These are phyloP conservation scores for Saccharum officinarum DNA, from an alignment of 176 grass and related monocot species.

Conservation along the genomic window DNA sequence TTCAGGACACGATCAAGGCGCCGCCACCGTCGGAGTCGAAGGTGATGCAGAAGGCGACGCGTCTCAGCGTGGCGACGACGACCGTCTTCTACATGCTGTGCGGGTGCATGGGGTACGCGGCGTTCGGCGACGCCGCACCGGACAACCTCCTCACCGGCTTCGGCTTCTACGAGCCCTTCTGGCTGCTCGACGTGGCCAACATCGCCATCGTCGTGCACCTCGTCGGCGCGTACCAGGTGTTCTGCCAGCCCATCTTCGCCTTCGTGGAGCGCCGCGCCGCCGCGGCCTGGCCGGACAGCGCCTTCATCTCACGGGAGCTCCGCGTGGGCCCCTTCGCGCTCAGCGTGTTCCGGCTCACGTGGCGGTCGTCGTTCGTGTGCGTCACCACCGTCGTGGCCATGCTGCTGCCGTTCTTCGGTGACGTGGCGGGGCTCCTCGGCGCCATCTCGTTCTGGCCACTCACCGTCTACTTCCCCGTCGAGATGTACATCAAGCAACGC, in stretches of 20 bases:
- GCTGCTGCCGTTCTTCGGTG: constrained; percentile 87
- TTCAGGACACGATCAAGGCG: constrained; percentile 58
- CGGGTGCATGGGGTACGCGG: constrained; percentile 82
- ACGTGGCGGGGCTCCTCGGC: constrained; percentile 73
- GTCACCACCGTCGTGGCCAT: constrained; percentile 68
- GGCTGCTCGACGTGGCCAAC: constrained; percentile 80
- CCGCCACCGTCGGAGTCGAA: constrained; percentile 70
- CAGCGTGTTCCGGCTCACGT: constrained; percentile 54
- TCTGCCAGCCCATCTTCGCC: constrained; percentile 73
- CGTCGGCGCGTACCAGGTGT: constrained; percentile 72
- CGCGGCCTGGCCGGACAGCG: constrained; percentile 44
- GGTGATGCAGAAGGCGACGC: constrained; percentile 63
- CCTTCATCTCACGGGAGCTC: constrained; percentile 47
- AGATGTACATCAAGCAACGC: constrained; percentile 87
- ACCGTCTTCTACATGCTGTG: constrained; percentile 79
- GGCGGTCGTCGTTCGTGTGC: constrained; percentile 75
- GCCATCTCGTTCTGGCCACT: constrained; percentile 94
- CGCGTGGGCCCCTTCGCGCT: constrained; percentile 23
- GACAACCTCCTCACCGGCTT: constrained; percentile 75
- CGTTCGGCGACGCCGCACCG: constrained; percentile 60
- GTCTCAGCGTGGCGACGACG: constrained; percentile 47
- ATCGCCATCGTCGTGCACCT: constrained; percentile 77
- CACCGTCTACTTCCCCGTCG: constrained; percentile 92
- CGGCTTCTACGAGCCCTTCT: constrained; percentile 79
- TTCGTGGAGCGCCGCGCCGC: constrained; percentile 56